phyloP scores from a whole-genome alignment of 192 early-diverging fungal species.

The Podila verticillata region DNA sequence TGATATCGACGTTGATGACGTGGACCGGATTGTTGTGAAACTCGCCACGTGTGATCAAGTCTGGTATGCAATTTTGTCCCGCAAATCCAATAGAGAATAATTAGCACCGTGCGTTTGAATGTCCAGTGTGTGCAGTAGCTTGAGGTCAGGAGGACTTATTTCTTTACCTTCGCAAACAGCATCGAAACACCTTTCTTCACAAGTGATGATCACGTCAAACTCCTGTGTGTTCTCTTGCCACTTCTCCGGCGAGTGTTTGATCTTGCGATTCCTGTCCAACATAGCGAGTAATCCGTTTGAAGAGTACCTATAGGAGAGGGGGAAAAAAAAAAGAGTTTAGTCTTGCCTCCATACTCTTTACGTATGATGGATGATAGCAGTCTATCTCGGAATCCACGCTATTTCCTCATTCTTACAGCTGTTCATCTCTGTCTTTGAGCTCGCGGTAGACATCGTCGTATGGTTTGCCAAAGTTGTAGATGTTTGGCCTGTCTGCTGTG shows the following conservation, averaged over 20 bases:
- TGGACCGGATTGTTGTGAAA: slow-evolving; percentile 79
- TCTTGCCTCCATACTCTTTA: no score
- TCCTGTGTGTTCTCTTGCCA: slow-evolving; percentile 79
- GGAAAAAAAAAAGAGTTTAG: neutral
- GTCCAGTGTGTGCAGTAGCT: neutral
- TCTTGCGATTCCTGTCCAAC: slow-evolving; percentile 94
- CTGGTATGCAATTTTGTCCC: slow-evolving; percentile 47
- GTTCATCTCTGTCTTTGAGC: slow-evolving; percentile 71
- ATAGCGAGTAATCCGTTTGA: slow-evolving; percentile 89
- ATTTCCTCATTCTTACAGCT: slow-evolving; percentile 58
- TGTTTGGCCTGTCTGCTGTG: slow-evolving; percentile 85
- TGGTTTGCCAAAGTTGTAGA: slow-evolving; percentile 92
- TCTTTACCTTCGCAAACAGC: slow-evolving; percentile 86
- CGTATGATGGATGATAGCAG: no score
- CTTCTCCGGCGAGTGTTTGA: slow-evolving; percentile 89
- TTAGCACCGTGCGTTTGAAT: neutral
- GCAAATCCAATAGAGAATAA: neutral
- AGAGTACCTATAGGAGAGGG: slow-evolving; percentile 68
- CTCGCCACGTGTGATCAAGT: slow-evolving; percentile 78
- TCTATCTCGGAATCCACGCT: neutral
- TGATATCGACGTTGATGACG: slow-evolving; percentile 96
- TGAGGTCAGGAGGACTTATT: neutral
- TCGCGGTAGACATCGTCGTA: slow-evolving; percentile 92
- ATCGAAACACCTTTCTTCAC: slow-evolving; percentile 96
- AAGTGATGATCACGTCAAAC: slow-evolving; percentile 95